These are phyloP conservation scores for Omphalea diandra DNA, from an alignment of 441 rosid species.

Conservation along the genomic window DNA sequence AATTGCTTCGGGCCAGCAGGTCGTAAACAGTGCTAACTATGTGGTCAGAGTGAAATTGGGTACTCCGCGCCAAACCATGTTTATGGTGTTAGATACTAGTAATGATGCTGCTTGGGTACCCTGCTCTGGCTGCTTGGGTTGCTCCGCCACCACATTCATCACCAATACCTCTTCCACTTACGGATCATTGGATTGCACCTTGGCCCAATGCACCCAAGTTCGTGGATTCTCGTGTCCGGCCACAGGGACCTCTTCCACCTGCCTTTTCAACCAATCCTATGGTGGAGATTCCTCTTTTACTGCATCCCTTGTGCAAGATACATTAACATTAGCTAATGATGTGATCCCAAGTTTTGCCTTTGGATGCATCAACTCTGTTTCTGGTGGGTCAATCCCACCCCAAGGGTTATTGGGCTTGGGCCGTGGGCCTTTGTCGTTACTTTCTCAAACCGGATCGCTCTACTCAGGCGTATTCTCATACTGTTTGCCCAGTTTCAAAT, in stretches of 20 bases:
- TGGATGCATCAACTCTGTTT: conserved; percentile 56
- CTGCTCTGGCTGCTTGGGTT: conserved; percentile 67
- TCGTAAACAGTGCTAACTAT: conserved; percentile 57
- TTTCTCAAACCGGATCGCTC: conserved; percentile 59
- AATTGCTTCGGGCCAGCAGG: conserved; percentile 51
- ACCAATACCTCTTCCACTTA: conserved; percentile 57
- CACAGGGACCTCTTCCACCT: conserved; percentile 39
- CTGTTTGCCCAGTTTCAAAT: conserved; percentile 81
- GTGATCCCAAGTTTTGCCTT: conserved; percentile 50
- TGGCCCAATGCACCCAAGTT: conserved; percentile 59
- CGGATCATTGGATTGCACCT: conserved; percentile 58
- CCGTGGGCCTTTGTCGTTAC: conserved; percentile 70
- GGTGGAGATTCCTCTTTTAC: conserved; percentile 80
- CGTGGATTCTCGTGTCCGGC: conserved; percentile 70
- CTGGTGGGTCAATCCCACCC: conserved; percentile 71
- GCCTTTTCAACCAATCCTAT: conserved; percentile 78
- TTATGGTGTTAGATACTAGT: conserved; percentile 86
- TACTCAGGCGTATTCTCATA: conserved; percentile 77
- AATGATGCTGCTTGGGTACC: conserved; percentile 84
- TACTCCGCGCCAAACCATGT: conserved; percentile 75
- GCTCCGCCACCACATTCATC: conserved; percentile 52
- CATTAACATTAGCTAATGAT: conserved; percentile 49
- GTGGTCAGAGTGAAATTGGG: conserved; percentile 71
- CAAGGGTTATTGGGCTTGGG: conserved; percentile 90
- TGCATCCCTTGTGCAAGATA: conserved; percentile 66